Percentiles rank a stretch among this genome's conserved stretches.
Conservation (phyloP, 176 grass and related monocot genomes). For the Cymbopogon citratus region DNA sequence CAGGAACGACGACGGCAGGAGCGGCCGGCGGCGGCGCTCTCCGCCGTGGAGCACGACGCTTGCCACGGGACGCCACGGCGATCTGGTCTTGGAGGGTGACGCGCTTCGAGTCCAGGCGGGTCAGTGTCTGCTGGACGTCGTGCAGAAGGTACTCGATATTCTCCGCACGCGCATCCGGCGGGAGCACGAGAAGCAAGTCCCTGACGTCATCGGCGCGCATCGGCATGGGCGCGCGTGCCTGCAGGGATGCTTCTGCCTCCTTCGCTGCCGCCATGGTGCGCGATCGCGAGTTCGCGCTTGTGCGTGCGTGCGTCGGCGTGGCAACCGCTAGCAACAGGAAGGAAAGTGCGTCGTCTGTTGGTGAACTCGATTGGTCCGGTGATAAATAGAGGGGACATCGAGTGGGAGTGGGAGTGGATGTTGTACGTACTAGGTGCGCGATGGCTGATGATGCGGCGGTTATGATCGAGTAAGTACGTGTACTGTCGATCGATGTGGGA, state of each 20-base stretch:
- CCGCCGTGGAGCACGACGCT: neutral
- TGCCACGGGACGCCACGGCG: slow-evolving; percentile 1
- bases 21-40: neutral
- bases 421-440: neutral
- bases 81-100: neutral
- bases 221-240: neutral
- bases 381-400: neutral
- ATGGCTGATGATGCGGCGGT: neutral
- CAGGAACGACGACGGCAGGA: neutral
- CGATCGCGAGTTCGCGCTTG: neutral
- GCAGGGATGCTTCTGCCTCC: neutral
- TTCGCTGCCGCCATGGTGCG: neutral
- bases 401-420: neutral
- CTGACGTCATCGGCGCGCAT: neutral
- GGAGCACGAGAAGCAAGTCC: neutral
- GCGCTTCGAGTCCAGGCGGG: neutral
- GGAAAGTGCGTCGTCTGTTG: neutral
- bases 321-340: neutral
- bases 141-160: neutral
- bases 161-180: neutral
- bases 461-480: neutral
- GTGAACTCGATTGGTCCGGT: neutral
- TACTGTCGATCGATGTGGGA: neutral
- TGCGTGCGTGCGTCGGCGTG: neutral
- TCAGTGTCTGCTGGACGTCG: neutral